Percentiles rank a stretch among this genome's conserved stretches.
These are phyloP conservation scores for Thelonectria discophora DNA, from an alignment of 2,329 filamentous ascomycete species.

Conservation along the genomic window DNA sequence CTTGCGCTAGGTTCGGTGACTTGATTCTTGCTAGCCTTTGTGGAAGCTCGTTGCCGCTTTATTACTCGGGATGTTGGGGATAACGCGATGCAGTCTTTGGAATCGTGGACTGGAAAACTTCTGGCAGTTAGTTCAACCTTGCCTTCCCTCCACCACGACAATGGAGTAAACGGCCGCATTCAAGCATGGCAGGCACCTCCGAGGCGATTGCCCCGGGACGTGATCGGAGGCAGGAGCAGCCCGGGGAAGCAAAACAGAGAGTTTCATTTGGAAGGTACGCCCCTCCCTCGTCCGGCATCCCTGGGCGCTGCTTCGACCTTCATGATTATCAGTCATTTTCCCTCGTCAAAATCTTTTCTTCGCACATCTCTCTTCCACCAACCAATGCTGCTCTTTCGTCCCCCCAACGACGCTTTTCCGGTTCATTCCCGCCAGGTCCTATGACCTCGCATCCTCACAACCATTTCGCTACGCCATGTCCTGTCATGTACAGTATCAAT, in stretches of 20 bases:
- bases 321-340: slow-evolving; percentile 6
- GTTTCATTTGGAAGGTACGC: background rate
- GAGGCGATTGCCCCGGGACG: too few relatives aligned
- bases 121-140: background rate
- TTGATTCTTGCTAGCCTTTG: slow-evolving; percentile 9
- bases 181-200: background rate
- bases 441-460: slow-evolving; percentile 7
- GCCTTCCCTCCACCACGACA: background rate
- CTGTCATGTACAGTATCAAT: background rate
- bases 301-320: background rate
- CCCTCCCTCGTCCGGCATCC: background rate
- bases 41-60: background rate
- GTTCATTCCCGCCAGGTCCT: slow-evolving; percentile 4
- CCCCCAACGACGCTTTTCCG: background rate
- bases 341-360: background rate
- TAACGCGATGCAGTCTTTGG: background rate
- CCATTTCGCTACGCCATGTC: background rate
- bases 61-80: background rate
- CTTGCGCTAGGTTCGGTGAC: slow-evolving; percentile 18
- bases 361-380: slow-evolving; percentile 5
- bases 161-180: background rate
- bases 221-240: too few relatives aligned
- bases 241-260: too few relatives aligned
- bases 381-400: slow-evolving; percentile 1
- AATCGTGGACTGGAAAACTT: too few relatives aligned